These are phyloP conservation scores for Solanum rostratum DNA, from an alignment of 257 asterid genomes.

Conservation along the genomic window DNA sequence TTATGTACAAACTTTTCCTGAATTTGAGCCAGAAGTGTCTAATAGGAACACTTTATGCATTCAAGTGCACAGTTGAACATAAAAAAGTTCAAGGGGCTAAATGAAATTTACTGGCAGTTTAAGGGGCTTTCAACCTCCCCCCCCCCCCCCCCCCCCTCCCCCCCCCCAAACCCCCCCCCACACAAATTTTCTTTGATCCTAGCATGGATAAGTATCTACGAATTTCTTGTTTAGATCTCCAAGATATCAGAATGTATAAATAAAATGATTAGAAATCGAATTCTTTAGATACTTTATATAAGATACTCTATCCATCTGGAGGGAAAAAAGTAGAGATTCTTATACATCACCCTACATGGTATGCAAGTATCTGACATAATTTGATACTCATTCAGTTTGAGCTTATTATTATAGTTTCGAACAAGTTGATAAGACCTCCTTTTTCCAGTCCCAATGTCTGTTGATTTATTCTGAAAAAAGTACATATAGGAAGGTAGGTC, in stretches of 20 bases:
- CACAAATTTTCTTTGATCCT: background rate
- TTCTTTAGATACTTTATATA: background rate
- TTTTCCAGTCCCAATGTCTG: background rate
- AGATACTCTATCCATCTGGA: background rate
- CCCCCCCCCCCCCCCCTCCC: too few relatives aligned
- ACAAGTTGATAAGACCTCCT: background rate
- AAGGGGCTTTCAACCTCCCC: too few relatives aligned
- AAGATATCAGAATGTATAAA: background rate
- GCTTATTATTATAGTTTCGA: background rate
- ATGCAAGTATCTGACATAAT: background rate
- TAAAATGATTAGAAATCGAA: background rate
- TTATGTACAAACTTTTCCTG: background rate
- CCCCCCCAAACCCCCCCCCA: too few relatives aligned
- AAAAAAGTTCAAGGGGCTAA: background rate
- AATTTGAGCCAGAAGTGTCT: background rate
- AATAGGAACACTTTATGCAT: background rate
- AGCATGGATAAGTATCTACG: background rate
- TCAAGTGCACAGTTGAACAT: background rate
- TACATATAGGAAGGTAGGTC: background rate
- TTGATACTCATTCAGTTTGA: background rate
- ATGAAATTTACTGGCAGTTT: background rate
- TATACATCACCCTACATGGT: background rate
- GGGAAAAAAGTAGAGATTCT: background rate
- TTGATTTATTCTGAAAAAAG: background rate
- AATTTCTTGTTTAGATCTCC: background rate